Evolutionary conservation across 83 land plant genomes (phyloP).

Genomic region (Picea mariana): DNA sequence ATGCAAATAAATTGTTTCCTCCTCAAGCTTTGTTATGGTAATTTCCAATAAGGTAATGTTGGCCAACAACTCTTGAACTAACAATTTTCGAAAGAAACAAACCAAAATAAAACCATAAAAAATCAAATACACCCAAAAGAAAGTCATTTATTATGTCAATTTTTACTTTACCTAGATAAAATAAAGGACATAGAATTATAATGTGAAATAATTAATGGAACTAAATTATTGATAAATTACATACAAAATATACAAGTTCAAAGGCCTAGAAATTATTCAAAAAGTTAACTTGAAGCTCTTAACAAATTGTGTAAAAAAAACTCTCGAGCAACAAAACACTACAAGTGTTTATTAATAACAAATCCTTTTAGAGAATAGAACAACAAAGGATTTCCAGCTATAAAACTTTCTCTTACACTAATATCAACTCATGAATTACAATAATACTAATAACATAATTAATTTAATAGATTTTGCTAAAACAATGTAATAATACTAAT

Average conservation of each 20-base stretch:
- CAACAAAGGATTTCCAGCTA: no score
- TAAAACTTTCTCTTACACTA: no score
- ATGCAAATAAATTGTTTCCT: slow-evolving; percentile 54
- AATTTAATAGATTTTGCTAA: no score
- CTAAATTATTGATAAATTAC: neutral
- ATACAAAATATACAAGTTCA: neutral
- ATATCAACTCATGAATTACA: no score
- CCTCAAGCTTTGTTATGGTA: slow-evolving; percentile 59
- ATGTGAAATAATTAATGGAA: neutral
- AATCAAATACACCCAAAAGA: neutral
- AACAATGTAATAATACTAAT: no score
- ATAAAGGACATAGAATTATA: neutral
- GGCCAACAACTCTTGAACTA: slow-evolving; percentile 63
- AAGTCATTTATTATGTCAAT: neutral
- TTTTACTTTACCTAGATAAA: neutral
- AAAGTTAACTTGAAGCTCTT: no score
- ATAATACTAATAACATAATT: no score
- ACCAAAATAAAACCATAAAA: neutral
- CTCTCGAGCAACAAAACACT: no score
- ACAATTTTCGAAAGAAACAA: neutral
- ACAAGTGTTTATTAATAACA: no score
- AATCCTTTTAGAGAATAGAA: no score
- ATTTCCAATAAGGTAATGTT: slow-evolving; percentile 55
- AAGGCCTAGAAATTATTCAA: no score
- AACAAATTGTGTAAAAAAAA: no score